Base-by-base conservation (phyloP, 2,329 filamentous ascomycete species). In the Simplicillium aogashimaense region DNA sequence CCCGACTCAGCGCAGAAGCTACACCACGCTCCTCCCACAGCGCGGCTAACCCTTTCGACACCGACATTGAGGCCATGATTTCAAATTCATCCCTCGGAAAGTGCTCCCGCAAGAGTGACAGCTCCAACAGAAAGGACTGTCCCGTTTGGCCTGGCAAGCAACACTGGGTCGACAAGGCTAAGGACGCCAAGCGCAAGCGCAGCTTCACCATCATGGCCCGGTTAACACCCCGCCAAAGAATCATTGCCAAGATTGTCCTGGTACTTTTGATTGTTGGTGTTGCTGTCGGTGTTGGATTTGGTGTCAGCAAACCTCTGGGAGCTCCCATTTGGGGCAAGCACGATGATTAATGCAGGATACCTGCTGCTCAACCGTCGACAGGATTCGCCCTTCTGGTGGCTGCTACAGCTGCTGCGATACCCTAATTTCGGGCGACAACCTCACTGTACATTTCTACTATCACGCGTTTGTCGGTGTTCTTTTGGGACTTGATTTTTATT, bases 101-200 rank as follows among this genome's bases (percentile, higher is more conserved):
- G 35, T 45, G 45, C 17, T 48, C 52, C 7, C 46, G 53, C n/a
- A 48, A 44, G 38, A 54, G 50, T 30, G 46, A 38, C 36, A 30
- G 52, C 8, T 43, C 54, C 20, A 45, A 48, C 15, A 48, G 66
- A 40, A 64, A 64, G 44, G 72, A 79, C 44, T 71, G 67, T 50
- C 64, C 70, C 35, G 72, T 78, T 14, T 81, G 76, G 76, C 76
- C 76, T 5, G 70, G 71, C 42, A 69, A 75, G 52, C 66, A 70
- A 17, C 69, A 78, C 52, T 78, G 76, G 74, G 74, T 71, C 56
- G 63, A 67, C 44, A 75, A 76, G 62, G 72, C 73, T 45, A 73
- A 72, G 57, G 68, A 64, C 10, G 70, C 71, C 43, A 76, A 76
- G 61, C 63, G 63, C 47, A 70, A 66, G 44, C 59, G 64, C 45